phyloP scores from a whole-genome alignment of 208 protist species.

The Angomonas desouzai region DNA sequence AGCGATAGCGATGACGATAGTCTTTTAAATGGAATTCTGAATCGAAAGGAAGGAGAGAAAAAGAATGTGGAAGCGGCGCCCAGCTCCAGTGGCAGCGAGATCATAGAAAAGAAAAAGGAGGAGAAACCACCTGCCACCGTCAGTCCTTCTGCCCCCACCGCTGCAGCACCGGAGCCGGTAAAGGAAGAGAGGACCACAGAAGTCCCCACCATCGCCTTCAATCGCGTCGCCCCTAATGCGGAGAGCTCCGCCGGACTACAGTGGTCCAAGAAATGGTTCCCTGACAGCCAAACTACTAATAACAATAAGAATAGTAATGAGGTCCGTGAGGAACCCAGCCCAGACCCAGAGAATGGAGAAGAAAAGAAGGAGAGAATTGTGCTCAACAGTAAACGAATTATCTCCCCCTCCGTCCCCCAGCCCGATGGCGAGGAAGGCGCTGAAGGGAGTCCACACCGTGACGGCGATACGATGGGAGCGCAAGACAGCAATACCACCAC shows the following conservation, averaged over 20 bases:
- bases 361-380: neutral
- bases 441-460: neutral
- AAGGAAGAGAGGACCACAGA: neutral
- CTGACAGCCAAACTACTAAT: neutral
- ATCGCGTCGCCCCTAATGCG: neutral
- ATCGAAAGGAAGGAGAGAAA: neutral
- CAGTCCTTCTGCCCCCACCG: neutral
- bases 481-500: too few relatives aligned
- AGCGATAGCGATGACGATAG: conserved; percentile 5
- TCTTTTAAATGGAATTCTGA: conserved; percentile 6
- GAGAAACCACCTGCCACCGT: neutral
- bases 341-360: neutral
- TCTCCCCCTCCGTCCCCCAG: neutral
- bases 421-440: neutral
- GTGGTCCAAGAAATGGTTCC: conserved; percentile 8
- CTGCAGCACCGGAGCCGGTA: neutral
- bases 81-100: too few relatives aligned
- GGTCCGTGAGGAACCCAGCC: neutral
- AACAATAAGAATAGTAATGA: neutral
- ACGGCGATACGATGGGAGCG: too few relatives aligned
- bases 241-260: neutral
- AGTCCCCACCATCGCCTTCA: conserved; percentile 1
- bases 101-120: neutral
- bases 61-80: too few relatives aligned
- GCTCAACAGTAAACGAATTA: neutral